Conservation (phyloP, 2,329 filamentous ascomycete species). For the Penicillium brevicompactum region DNA sequence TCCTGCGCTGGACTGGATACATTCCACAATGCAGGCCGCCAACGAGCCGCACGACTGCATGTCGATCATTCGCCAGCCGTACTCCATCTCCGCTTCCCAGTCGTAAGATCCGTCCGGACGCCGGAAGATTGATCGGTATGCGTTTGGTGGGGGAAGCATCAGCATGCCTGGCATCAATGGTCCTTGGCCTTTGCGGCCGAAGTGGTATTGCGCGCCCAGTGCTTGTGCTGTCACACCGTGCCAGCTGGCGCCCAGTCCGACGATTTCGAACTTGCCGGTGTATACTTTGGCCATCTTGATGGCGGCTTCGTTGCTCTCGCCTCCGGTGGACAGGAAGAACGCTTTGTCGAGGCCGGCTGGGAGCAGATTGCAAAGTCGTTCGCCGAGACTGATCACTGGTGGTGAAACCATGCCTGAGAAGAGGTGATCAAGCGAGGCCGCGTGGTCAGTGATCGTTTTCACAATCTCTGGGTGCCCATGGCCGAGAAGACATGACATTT, state of each 20-base stretch:
- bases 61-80: constrained; percentile 63
- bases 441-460: constrained; percentile 53
- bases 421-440: constrained; percentile 58
- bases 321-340: constrained; percentile 61
- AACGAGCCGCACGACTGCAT: constrained; percentile 62
- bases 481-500: constrained; percentile 62
- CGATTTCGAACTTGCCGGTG: constrained; percentile 67
- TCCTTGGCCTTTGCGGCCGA: constrained; percentile 22
- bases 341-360: constrained; percentile 52
- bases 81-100: constrained; percentile 66
- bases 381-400: constrained; percentile 57
- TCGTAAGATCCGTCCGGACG: constrained; percentile 62
- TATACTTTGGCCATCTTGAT: constrained; percentile 66
- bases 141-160: constrained; percentile 61
- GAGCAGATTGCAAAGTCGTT: constrained; percentile 53
- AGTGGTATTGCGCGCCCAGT: constrained; percentile 48
- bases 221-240: constrained; percentile 63
- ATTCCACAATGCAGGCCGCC: constrained; percentile 65
- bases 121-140: constrained; percentile 64
- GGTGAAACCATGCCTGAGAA: constrained; percentile 62
- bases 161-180: constrained; percentile 57
- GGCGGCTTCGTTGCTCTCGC: constrained; percentile 62
- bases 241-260: constrained; percentile 61
- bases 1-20: constrained; percentile 60
- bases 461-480: constrained; percentile 62